phyloP scores from a whole-genome alignment of 352 stramenopile species.

The Phytophthora chlamydospora region DNA sequence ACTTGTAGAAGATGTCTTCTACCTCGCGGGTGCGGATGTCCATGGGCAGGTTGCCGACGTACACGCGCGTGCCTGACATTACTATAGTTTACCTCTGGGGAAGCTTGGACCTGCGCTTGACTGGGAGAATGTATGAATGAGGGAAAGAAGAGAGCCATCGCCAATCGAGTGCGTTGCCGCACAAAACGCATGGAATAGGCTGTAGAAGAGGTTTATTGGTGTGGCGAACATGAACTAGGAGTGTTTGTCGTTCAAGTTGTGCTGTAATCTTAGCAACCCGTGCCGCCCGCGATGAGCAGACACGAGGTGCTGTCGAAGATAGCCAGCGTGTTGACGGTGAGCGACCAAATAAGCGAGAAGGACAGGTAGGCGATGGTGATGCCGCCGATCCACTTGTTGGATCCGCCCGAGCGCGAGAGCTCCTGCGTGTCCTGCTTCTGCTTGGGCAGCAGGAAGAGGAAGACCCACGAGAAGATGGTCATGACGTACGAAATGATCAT shows the following conservation, averaged over 20 bases:
- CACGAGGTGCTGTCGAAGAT: constrained; percentile 28
- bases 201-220: background rate
- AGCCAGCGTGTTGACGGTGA: constrained; percentile 22
- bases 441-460: constrained; percentile 21
- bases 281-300: constrained; percentile 18
- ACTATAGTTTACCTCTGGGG: background rate
- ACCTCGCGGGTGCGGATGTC: constrained; percentile 78
- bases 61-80: constrained; percentile 57
- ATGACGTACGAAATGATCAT: constrained; percentile 25
- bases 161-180: constrained; percentile 11
- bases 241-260: background rate
- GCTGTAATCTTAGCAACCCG: constrained; percentile 5
- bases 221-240: background rate
- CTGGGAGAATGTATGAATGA: constrained; percentile 40
- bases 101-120: constrained; percentile 18
- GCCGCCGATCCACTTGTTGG: constrained; percentile 13
- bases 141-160: constrained; percentile 1
- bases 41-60: constrained; percentile 79
- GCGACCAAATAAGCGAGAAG: constrained; percentile 24
- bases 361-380: constrained; percentile 18
- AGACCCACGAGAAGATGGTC: constrained; percentile 27
- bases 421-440: constrained; percentile 24
- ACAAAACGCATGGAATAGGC: background rate
- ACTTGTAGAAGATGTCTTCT: constrained; percentile 80
- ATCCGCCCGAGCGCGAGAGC: constrained; percentile 13